Base-by-base conservation (phyloP, 768 basidiomycete genomes). In the Infundibulicybe gibba region DNA sequence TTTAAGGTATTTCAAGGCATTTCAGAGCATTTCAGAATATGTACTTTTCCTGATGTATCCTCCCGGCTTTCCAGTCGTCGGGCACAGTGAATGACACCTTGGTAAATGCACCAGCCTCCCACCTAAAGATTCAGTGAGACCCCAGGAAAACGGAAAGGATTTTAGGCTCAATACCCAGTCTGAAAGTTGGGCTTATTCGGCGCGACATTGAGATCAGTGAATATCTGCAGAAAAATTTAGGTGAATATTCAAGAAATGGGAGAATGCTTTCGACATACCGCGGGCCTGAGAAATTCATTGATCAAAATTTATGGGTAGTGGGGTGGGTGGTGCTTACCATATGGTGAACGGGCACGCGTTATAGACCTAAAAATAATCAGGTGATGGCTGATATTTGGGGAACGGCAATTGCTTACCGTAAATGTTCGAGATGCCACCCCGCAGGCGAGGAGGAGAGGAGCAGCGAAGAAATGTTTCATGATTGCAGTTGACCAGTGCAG, bases 261-360 rank as follows among this genome's bases (percentile, higher is more conserved):
- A 5, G 5, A 49, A 43, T 63, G 69, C 69, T 34, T 69, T 70
- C 3, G 72, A 70, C 72, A 70, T 74, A 35, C 25, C 37, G 15
- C 41, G 25, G 44, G 38, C 30, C 43, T 31, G 9, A 40, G 31
- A 11, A 37, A 6, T 8, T 6, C 15, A 33, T 9, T 30, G 6
- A 13, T 12, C 13, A 14, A 37, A 40, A 25, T 25, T 25, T 8
- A 25, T 25, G 25, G 8, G n/a, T n/a, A n/a, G n/a, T n/a, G n/a
- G n/a, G n/a, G n/a, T n/a, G 8, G 8, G 25, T 3, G 25, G 8
- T 8, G 43, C 69, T 46, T 55, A 83, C 85, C 85, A 86, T 49
- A 86, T 73, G 3, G 83, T 86, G 63, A 83, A 86, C 0, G 81
- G 74, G 55, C 84, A 86, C 3, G 64, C 69, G 63, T 86, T 86